phyloP scores from a whole-genome alignment of 345 rosid species.

The Eutrema japonicum region DNA sequence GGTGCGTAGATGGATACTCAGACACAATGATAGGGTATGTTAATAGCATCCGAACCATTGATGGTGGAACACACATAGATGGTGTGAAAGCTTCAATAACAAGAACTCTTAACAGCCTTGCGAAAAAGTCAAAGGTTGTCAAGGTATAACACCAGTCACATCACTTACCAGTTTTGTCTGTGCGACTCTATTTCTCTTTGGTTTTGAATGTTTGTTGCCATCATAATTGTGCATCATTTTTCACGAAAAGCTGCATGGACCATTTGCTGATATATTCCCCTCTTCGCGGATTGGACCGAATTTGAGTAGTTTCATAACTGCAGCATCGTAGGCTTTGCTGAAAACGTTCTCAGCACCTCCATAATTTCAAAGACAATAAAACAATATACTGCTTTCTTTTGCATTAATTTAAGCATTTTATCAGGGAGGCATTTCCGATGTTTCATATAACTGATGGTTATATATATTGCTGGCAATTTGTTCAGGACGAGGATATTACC shows the following conservation, averaged over 20 bases:
- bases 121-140: slow-evolving; percentile 71
- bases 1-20: slow-evolving; percentile 95
- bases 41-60: slow-evolving; percentile 83
- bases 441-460: background rate
- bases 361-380: background rate
- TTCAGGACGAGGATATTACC: slow-evolving; percentile 80
- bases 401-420: background rate
- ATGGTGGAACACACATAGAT: slow-evolving; percentile 95
- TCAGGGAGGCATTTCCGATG: slow-evolving; percentile 44
- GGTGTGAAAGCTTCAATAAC: slow-evolving; percentile 92
- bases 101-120: slow-evolving; percentile 77
- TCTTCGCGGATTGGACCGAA: background rate
- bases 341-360: background rate
- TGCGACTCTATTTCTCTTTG: background rate
- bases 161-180: slow-evolving; percentile 1
- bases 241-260: slow-evolving; percentile 58
- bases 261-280: background rate
- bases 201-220: slow-evolving; percentile 1
- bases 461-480: slow-evolving; percentile 5
- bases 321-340: background rate
- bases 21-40: slow-evolving; percentile 88
- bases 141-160: slow-evolving; percentile 46
- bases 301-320: slow-evolving; percentile 1
- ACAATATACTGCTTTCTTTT: background rate
- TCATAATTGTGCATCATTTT: background rate